These are phyloP conservation scores for Populus nigra DNA, from an alignment of 345 rosid genomes.

Conservation along the genomic window DNA sequence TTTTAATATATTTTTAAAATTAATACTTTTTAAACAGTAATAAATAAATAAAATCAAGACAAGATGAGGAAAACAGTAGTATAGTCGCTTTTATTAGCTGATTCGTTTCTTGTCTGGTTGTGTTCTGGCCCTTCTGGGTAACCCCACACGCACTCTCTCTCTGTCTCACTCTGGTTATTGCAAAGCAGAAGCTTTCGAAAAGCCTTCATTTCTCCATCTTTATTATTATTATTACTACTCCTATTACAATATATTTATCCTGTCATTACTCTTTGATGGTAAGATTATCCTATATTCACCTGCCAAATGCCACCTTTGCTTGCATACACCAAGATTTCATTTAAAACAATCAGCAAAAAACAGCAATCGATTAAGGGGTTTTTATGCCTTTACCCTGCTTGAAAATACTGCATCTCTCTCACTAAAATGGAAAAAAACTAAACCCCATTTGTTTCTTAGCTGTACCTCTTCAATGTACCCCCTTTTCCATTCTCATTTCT, in stretches of 20 bases:
- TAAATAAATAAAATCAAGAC: background rate
- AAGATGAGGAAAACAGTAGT: background rate
- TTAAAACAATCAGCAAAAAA: background rate
- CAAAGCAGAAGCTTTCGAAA: background rate
- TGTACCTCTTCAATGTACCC: conserved; percentile 1
- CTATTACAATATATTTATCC: background rate
- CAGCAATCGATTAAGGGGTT: background rate
- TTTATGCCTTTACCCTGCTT: conserved; percentile 12
- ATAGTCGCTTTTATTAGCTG: background rate
- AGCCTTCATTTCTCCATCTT: background rate
- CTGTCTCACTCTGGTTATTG: background rate
- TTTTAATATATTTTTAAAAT: background rate
- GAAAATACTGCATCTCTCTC: conserved; percentile 4
- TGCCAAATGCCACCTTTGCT: background rate
- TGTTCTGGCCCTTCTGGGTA: conserved; percentile 1
- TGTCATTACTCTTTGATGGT: background rate
- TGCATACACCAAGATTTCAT: background rate
- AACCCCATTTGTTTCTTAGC: conserved; percentile 1
- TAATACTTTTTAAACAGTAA: background rate
- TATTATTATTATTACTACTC: background rate
- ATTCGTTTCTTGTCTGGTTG: conserved; percentile 17
- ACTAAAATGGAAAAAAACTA: background rate
- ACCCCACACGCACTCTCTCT: background rate
- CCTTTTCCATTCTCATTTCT: background rate
- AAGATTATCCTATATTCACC: background rate